Conservation (phyloP, 2,329 filamentous ascomycete species). For the Bertia moriformis region DNA sequence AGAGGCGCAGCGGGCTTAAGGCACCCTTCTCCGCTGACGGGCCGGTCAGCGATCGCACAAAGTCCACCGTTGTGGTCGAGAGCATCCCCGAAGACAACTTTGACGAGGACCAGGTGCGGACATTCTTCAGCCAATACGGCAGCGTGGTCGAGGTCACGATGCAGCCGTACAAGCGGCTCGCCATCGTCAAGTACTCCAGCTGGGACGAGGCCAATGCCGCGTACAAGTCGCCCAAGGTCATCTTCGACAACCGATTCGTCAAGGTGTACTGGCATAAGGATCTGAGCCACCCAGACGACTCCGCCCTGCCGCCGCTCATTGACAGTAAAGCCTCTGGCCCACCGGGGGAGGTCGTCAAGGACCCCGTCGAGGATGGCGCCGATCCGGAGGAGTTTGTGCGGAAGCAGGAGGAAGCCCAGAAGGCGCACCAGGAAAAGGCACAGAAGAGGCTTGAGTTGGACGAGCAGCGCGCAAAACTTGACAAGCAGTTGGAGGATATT, state of each 20-base stretch:
- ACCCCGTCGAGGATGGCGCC: slow-evolving; percentile 31
- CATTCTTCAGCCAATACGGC: slow-evolving; percentile 63
- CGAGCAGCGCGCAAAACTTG: slow-evolving; percentile 45
- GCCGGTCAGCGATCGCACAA: slow-evolving; percentile 44
- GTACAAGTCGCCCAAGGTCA: slow-evolving; percentile 62
- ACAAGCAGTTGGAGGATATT: slow-evolving; percentile 46
- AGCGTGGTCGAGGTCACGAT: slow-evolving; percentile 47
- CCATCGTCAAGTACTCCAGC: slow-evolving; percentile 53
- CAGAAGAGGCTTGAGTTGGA: slow-evolving; percentile 49
- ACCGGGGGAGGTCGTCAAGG: too few relatives aligned
- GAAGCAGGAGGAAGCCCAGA: slow-evolving; percentile 61
- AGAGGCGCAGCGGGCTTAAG: slow-evolving; percentile 22
- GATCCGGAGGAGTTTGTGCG: slow-evolving; percentile 56
- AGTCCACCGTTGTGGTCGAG: slow-evolving; percentile 60
- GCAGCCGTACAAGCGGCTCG: slow-evolving; percentile 51
- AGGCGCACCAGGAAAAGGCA: slow-evolving; percentile 48
- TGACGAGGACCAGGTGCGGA: slow-evolving; percentile 45
- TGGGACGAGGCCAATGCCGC: slow-evolving; percentile 56
- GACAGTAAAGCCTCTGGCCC: not conserved
- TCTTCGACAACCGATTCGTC: slow-evolving; percentile 76
- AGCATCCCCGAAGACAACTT: slow-evolving; percentile 63
- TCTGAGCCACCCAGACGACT: slow-evolving; percentile 18
- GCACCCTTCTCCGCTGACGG: slow-evolving; percentile 52
- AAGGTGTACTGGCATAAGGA: slow-evolving; percentile 68
- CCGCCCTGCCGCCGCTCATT: slow-evolving; percentile 9